Evolutionary conservation across 2,329 filamentous ascomycete genomes (phyloP).

Genomic region (Colletotrichum brevisporum): DNA sequence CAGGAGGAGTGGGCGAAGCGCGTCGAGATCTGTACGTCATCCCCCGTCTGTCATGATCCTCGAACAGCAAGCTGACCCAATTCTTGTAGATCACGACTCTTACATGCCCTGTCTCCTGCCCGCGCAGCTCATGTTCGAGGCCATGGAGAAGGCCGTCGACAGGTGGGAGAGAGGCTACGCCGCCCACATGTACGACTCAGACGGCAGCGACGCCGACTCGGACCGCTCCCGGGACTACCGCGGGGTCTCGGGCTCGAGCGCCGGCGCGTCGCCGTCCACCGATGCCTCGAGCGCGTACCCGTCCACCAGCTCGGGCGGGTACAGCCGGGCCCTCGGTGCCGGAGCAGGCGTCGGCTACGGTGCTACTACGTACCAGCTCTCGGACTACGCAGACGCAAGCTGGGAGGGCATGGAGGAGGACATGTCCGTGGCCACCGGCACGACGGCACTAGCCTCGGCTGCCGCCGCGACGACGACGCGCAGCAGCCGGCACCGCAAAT

Average conservation of each 20-base stretch:
- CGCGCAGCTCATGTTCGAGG: constrained; percentile 37
- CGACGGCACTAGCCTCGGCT: background rate
- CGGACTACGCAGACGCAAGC: constrained; percentile 31
- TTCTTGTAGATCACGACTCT: constrained; percentile 28
- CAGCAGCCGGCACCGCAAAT: constrained; percentile 10
- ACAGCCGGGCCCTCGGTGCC: constrained; percentile 29
- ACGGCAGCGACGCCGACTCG: constrained; percentile 37
- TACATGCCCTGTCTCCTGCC: constrained; percentile 36
- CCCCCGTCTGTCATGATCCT: background rate
- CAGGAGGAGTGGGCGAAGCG: constrained; percentile 37
- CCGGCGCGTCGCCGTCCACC: constrained; percentile 28
- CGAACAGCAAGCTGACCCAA: too few species aligned
- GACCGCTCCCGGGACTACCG: constrained; percentile 35
- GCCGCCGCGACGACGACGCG: background rate
- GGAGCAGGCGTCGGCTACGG: constrained; percentile 11
- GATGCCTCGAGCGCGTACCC: constrained; percentile 37
- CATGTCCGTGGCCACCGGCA: constrained; percentile 22
- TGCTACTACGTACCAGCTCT: constrained; percentile 23
- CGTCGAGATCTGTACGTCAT: constrained; percentile 36
- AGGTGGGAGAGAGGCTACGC: constrained; percentile 36
- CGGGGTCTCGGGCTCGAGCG: constrained; percentile 28
- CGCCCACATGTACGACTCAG: constrained; percentile 31
- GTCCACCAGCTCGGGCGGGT: constrained; percentile 18
- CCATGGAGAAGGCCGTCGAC: constrained; percentile 36
- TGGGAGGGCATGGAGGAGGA: constrained; percentile 27